Percentiles rank a stretch among this genome's conserved stretches.
phyloP scores from a whole-genome alignment of 2,329 filamentous ascomycete genomes.

The Epicoccum nigrum region DNA sequence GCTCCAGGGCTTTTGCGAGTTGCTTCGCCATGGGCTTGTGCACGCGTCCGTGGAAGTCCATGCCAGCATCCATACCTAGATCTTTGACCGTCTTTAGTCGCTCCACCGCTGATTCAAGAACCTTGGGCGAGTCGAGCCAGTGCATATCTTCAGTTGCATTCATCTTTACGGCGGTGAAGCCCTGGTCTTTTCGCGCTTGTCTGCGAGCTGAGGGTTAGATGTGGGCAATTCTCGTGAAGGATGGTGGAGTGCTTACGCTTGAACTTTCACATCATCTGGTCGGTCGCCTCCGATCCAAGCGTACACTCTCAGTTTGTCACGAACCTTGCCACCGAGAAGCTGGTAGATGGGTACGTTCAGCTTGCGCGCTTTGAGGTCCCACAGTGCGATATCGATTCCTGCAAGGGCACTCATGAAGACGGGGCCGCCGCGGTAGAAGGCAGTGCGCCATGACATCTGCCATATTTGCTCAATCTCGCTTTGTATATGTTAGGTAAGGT shows the following conservation, averaged over 20 bases:
- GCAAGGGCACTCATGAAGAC: conserved; percentile 81
- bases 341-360: conserved; percentile 73
- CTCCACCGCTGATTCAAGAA: conserved; percentile 68
- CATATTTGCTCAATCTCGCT: conserved; percentile 82
- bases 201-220: neutral
- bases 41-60: conserved; percentile 79
- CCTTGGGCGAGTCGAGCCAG: conserved; percentile 75
- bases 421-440: conserved; percentile 78
- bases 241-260: conserved; percentile 50
- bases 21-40: conserved; percentile 85
- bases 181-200: conserved; percentile 63
- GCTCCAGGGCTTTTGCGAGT: conserved; percentile 69
- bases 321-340: conserved; percentile 75
- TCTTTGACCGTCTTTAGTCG: conserved; percentile 72
- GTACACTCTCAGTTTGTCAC: conserved; percentile 73
- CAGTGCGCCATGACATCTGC: conserved; percentile 71
- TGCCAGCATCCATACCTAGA: conserved; percentile 72
- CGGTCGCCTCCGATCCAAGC: conserved; percentile 80
- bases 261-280: conserved; percentile 67
- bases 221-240: neutral
- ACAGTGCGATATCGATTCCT: conserved; percentile 79
- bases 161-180: conserved; percentile 75
- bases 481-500: neutral
- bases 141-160: conserved; percentile 77
- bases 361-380: conserved; percentile 74